A percentile compares a stretch with the other conserved stretches of the same genome.
Evolutionary conservation across 2,329 filamentous ascomycete genomes (phyloP).

Genomic region (Talaromyces sp.): DNA sequence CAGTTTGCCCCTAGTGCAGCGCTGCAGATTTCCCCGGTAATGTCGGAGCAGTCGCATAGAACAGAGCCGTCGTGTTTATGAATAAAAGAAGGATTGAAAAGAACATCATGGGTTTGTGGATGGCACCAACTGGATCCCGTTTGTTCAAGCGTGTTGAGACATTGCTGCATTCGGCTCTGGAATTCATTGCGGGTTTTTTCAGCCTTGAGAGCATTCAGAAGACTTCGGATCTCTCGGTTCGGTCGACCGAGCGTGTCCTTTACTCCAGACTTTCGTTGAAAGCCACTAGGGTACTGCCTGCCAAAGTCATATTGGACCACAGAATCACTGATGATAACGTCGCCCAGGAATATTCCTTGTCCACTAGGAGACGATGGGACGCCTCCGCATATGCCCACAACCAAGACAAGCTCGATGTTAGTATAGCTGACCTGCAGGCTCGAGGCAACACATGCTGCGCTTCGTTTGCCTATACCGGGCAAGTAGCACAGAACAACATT

Average conservation of each 20-base stretch:
- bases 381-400: conserved; percentile 9
- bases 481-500: background rate
- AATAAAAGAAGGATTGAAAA: background rate
- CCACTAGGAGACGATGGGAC: background rate
- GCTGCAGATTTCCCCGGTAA: background rate
- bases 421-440: background rate
- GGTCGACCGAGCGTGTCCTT: background rate
- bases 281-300: background rate
- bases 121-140: background rate
- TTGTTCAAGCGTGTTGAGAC: background rate
- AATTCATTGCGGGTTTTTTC: background rate
- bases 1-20: background rate
- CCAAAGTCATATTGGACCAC: conserved; percentile 11
- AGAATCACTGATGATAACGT: conserved; percentile 7
- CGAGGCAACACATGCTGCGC: background rate
- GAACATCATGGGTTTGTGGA: background rate
- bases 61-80: background rate
- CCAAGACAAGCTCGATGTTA: background rate
- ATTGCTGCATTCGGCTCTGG: background rate
- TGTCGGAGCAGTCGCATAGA: background rate
- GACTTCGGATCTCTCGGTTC: background rate
- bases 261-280: background rate
- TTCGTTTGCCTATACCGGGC: background rate
- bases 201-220: background rate
- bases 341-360: background rate